Percentiles rank a stretch among this genome's conserved stretches.
phyloP scores from a whole-genome alignment of 2,329 filamentous ascomycete genomes.

The Didymella exigua region DNA sequence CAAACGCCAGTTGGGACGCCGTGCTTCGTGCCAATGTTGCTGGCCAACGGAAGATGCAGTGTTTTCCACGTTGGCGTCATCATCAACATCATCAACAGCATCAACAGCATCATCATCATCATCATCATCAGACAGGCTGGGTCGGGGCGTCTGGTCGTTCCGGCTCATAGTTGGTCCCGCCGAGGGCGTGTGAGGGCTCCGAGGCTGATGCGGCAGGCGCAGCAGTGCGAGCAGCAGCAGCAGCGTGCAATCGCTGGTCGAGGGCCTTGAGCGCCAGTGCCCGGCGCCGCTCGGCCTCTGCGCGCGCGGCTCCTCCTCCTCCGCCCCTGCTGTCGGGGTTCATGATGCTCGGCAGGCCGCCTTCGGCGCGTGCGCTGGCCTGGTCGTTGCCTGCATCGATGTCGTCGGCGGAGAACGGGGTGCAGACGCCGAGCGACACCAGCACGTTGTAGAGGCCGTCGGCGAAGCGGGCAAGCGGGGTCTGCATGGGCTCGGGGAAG shows the following conservation, averaged over 20 bases:
- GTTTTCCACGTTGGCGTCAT: background rate
- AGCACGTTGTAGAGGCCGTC: constrained; percentile 76
- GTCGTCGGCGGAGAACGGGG: constrained; percentile 82
- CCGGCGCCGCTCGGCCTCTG: constrained; percentile 88
- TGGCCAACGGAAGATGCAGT: background rate
- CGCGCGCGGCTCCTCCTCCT: constrained; percentile 70
- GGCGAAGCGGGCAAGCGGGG: constrained; percentile 74
- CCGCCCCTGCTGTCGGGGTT: constrained; percentile 54
- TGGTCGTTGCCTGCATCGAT: constrained; percentile 74
- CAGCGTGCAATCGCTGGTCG: constrained; percentile 89
- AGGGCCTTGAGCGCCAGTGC: constrained; percentile 88
- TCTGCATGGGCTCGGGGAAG: constrained; percentile 85
- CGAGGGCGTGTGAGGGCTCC: constrained; percentile 45
- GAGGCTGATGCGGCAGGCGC: constrained; percentile 45
- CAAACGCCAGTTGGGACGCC: background rate
- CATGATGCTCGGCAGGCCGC: constrained; percentile 64
- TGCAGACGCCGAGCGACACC: constrained; percentile 77
- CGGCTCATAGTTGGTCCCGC: constrained; percentile 52
- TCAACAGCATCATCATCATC: constrained; percentile 29
- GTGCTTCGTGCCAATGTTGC: no score
- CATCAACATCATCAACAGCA: constrained; percentile 21
- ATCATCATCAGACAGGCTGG: constrained; percentile 27
- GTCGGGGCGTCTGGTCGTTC: constrained; percentile 40
- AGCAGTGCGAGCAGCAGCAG: constrained; percentile 66
- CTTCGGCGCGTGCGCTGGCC: constrained; percentile 68